Evolutionary conservation across 23 red algal genomes (phyloP), one percentile per base, ranked within the genome.

Genomic region (Agarophyton chilense): DNA sequence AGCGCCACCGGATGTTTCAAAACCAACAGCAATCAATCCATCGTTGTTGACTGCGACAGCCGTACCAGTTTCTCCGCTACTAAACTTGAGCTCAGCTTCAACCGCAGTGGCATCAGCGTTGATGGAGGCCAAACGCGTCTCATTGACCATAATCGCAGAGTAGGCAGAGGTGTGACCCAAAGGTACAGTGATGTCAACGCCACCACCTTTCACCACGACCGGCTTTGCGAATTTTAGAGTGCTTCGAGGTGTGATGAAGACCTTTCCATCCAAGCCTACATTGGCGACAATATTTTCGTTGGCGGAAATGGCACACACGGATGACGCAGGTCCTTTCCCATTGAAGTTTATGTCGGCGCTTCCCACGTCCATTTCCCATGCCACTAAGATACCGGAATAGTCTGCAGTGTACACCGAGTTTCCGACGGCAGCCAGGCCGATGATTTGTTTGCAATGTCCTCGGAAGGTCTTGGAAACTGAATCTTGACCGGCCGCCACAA

Each of bases 391-490:
- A 3, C 93, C 93, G 25, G 72, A 81, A 53, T 92, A 92, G 58
- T 95, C 93, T 28, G 88, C 93, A 60, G 93, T 83, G 68, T 91
- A 95, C 29, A 83, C 38, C 26, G 22, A 76, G 77, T 82, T 51
- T 0, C 81, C 93, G 32, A 81, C 72, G n/a, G 62, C 82, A 45
- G 84, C 81, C 21, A 95, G 38, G 0, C 87, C 87, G 53, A 95
- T 78, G 90, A 90, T 86, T 62, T 87, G 93, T 52, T 95, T 95
- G 46, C 78, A 73, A 89, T 95, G 93, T 3, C 93, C 93, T 8
- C 84, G 36, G 35, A 95, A 60, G 1, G 91, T 78, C 40, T 36
- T 54, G 17, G 62, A 65, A 1, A 79, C 45, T 31, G 54, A 31
- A 31, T 64, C 52, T 41, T 79, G 68, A 57, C 75, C 76, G 9